Conservation (phyloP, 139 green algal species). For the Limnomonas spitsbergensis region DNA sequence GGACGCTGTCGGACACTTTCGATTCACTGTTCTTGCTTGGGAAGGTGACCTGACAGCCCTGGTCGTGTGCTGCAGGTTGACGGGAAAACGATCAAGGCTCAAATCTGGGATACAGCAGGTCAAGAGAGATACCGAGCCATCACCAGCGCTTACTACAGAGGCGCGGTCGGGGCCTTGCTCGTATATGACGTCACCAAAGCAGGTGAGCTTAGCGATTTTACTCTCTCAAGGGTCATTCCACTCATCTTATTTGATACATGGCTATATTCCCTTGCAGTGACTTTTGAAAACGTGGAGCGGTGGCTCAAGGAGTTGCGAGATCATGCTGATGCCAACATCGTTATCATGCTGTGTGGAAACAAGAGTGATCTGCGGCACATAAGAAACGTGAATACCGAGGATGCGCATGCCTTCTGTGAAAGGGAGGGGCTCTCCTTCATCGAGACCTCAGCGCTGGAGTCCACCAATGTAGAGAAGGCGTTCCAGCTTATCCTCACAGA, state of each 20-base stretch:
- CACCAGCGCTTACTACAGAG: conserved; percentile 98
- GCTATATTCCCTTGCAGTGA: conserved; percentile 50
- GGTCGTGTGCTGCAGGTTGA: conserved; percentile 95
- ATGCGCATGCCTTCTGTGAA: conserved; percentile 86
- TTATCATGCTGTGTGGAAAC: conserved; percentile 99
- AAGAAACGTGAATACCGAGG: conserved; percentile 86
- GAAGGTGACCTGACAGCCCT: too few species aligned
- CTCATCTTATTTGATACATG: too few species aligned
- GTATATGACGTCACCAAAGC: conserved; percentile 99
- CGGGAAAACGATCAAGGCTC: conserved; percentile 98
- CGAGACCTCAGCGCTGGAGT: conserved; percentile 96
- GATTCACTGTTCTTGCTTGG: too few species aligned
- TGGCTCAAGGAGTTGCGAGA: conserved; percentile 98
- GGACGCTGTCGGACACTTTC: too few species aligned
- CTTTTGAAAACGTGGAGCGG: conserved; percentile 96
- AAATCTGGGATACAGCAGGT: conserved; percentile 99
- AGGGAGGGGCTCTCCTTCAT: conserved; percentile 95
- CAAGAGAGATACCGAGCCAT: conserved; percentile 98
- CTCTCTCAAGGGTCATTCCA: too few species aligned
- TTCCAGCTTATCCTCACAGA: conserved; percentile 97
- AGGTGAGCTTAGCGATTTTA: conserved; percentile 47
- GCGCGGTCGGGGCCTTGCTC: conserved; percentile 93
- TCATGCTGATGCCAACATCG: conserved; percentile 97
- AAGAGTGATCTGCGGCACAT: conserved; percentile 97
- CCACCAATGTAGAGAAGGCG: conserved; percentile 95